Base-by-base conservation (phyloP, 2,329 filamentous ascomycete species). In the Cercospora beticola region DNA sequence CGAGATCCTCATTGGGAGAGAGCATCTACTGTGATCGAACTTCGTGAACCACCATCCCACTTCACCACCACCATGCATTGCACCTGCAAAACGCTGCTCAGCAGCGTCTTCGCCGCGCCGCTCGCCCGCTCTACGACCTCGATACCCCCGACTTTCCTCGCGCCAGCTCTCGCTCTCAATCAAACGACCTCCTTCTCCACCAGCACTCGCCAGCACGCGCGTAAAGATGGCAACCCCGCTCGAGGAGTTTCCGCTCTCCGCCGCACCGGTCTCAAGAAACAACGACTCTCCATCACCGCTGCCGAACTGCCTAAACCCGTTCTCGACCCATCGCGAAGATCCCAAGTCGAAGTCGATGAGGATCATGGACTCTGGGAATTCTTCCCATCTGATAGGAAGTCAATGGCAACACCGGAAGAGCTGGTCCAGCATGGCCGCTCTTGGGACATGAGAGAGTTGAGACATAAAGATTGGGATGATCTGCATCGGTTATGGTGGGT, bases 401-500 rank as follows among this genome's bases (percentile, higher is more conserved):
- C 89, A n/a, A 80, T 97, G 75, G 86, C 86, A 74, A 89, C 89
- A 7, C 93, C 94, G 5, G 85, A 88, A 40, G 89, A 94, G 73
- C 88, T 91, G 66, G 79, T 84, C 61, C 83, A 87, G 71, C 90
- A 95, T 80, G 95, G 95, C 16, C 88, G 95, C 64, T 84, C 88
- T 30, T 99, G 95, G 95, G 89, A 86, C 10, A 89, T 92, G 7
- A 88, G 92, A 81, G 95, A 99, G 83, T 84, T 99, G 76, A 87
- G 94, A 71, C 85, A 87, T 71, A 97, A 97, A 83, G 93, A 90
- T 71, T 99, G 93, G 92, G 92, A 97, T 70, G 94, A 98, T 79
- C 82, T 99, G 75, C 94, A 98, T 81, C 84, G 86, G 70, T 85
- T 99, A 77, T 99, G 94, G 93, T 99, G 94, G 93, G 87, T 93